These are phyloP conservation scores for Lithospermum erythrorhizon DNA, from an alignment of 257 asterid species.

Conservation along the genomic window DNA sequence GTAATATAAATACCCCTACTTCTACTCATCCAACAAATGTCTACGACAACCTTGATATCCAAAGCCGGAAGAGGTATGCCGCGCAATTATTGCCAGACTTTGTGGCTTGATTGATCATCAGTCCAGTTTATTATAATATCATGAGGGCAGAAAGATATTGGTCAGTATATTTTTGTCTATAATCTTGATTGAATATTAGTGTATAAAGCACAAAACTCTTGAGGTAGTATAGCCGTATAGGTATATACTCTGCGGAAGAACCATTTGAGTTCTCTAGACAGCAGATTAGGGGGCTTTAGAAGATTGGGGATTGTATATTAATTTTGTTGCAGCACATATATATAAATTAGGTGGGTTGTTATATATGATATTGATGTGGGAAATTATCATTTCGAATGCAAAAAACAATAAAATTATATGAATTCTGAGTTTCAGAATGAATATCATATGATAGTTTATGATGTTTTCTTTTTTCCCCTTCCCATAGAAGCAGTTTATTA, in stretches of 20 bases:
- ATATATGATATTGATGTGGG: conserved; percentile 31
- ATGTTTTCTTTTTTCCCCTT: background rate
- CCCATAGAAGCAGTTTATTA: background rate
- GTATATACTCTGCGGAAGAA: conserved; percentile 43
- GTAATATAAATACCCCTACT: conserved; percentile 17
- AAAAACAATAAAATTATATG: conserved; percentile 21
- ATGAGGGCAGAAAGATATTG: background rate
- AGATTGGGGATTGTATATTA: conserved; percentile 76
- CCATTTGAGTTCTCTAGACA: conserved; percentile 40
- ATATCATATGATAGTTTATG: conserved; percentile 23
- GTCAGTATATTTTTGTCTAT: conserved; percentile 23
- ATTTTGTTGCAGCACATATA: conserved; percentile 46
- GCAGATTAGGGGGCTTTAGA: conserved; percentile 26
- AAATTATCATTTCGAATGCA: conserved; percentile 37
- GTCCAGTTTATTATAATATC: background rate
- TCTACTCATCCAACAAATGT: conserved; percentile 22
- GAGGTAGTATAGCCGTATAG: conserved; percentile 42
- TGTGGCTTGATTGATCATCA: conserved; percentile 24
- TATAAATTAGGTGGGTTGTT: conserved; percentile 55
- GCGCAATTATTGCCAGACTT: conserved; percentile 49
- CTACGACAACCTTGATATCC: conserved; percentile 42
- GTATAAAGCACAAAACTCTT: conserved; percentile 28
- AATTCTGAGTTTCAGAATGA: conserved; percentile 4
- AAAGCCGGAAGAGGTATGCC: conserved; percentile 40
- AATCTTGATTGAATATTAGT: conserved; percentile 32